Percentiles rank a stretch among this genome's conserved stretches.
These are phyloP conservation scores for Suhomyces xylopsoci DNA, from an alignment of 805 yeast species.

Conservation along the genomic window DNA sequence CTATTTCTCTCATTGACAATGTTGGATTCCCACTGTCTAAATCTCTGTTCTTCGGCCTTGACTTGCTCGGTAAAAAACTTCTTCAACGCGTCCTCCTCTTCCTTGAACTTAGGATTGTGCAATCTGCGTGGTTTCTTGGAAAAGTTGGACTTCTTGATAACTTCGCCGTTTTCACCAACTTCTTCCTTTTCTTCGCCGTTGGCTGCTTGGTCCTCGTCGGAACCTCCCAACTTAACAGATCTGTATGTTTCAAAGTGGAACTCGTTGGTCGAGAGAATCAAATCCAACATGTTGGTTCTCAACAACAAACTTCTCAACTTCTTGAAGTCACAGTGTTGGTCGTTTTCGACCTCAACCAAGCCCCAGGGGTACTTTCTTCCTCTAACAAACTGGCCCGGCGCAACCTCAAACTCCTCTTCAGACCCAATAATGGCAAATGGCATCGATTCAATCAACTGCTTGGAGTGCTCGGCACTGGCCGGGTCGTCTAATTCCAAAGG, in stretches of 20 bases:
- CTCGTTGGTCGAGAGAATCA: constrained; percentile 76
- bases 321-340: constrained; percentile 79
- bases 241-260: constrained; percentile 79
- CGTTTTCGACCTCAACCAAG: constrained; percentile 81
- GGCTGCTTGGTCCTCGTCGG: constrained; percentile 23
- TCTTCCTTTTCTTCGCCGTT: constrained; percentile 28
- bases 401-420: constrained; percentile 63
- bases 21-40: constrained; percentile 98
- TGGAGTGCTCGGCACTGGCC: constrained; percentile 76
- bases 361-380: constrained; percentile 95
- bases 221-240: constrained; percentile 57
- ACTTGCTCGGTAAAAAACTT: constrained; percentile 94
- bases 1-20: constrained; percentile 93
- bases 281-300: constrained; percentile 80
- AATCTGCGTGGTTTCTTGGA: constrained; percentile 53
- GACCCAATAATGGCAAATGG: constrained; percentile 85
- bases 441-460: constrained; percentile 76
- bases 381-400: constrained; percentile 60
- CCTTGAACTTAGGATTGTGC: constrained; percentile 88
- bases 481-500: constrained; percentile 74
- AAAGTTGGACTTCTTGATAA: constrained; percentile 23
- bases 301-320: constrained; percentile 74
- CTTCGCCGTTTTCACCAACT: constrained; percentile 25
- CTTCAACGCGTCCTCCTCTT: constrained; percentile 92
- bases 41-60: constrained; percentile 93